Percentiles rank a stretch among this genome's conserved stretches.
phyloP scores from a whole-genome alignment of 495 filamentous ascomycete genomes.

The Aspergillus baeticus region DNA sequence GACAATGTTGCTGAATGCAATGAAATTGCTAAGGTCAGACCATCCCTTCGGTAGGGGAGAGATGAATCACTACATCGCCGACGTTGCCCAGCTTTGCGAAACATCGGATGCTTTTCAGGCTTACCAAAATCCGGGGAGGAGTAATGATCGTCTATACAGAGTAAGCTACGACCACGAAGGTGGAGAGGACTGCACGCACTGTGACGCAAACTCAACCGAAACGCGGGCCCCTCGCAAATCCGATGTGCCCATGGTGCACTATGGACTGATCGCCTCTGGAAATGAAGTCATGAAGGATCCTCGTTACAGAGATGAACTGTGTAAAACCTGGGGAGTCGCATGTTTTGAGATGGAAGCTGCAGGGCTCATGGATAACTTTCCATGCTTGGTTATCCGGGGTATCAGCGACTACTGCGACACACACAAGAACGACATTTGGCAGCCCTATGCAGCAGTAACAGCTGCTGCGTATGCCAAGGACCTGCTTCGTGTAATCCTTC shows the following conservation, averaged over 20 bases:
- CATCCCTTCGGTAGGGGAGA: constrained; percentile 12
- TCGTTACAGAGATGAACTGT: background rate
- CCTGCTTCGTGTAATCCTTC: constrained; percentile 1
- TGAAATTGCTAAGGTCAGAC: constrained; percentile 8
- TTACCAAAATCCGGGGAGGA: background rate
- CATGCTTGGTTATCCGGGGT: background rate
- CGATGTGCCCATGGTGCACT: constrained; percentile 1
- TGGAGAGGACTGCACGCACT: background rate
- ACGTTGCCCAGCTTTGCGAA: constrained; percentile 1
- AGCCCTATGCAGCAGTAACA: background rate
- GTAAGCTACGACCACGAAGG: constrained; percentile 1
- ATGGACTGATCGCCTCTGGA: background rate
- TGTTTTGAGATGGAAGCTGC: background rate
- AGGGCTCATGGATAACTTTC: background rate
- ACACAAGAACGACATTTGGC: background rate
- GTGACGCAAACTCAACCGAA: background rate
- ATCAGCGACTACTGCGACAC: background rate
- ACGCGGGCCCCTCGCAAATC: background rate
- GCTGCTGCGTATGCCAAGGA: constrained; percentile 2
- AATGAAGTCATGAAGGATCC: background rate
- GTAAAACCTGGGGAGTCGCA: background rate
- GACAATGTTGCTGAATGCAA: constrained; percentile 6
- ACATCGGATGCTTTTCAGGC: background rate
- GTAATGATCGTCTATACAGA: constrained; percentile 1
- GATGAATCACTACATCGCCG: constrained; percentile 10